These are phyloP conservation scores for Penicillium parvum DNA, from an alignment of 495 filamentous ascomycete species.

Conservation along the genomic window DNA sequence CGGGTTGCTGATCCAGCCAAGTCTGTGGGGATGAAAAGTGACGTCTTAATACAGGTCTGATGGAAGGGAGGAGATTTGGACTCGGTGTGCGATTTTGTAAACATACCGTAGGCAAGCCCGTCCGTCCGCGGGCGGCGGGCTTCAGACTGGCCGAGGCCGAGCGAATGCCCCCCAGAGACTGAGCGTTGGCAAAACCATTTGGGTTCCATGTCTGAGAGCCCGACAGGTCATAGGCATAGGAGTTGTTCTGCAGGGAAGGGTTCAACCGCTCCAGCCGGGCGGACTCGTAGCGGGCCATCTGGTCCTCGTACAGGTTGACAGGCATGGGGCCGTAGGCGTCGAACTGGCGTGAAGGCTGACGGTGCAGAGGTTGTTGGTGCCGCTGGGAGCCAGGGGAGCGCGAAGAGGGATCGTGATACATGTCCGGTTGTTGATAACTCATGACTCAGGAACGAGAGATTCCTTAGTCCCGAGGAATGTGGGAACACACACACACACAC, in stretches of 20 bases:
- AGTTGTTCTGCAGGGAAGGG: constrained; percentile 46
- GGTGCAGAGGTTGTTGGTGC: constrained; percentile 61
- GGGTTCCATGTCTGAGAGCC: constrained; percentile 67
- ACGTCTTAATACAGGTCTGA: no score
- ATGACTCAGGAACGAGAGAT: constrained; percentile 33
- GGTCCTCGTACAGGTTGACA: constrained; percentile 61
- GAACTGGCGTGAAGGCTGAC: constrained; percentile 65
- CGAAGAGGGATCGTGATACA: constrained; percentile 58
- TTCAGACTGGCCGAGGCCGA: constrained; percentile 55
- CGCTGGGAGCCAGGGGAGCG: constrained; percentile 59
- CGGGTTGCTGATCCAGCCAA: constrained; percentile 58
- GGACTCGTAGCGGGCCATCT: constrained; percentile 55
- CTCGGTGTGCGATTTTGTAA: no score
- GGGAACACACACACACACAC: constrained; percentile 26
- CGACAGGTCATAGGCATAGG: constrained; percentile 57
- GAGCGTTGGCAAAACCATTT: constrained; percentile 49
- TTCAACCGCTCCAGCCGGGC: constrained; percentile 58
- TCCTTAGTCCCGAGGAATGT: constrained; percentile 39
- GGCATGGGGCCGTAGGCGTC: constrained; percentile 60
- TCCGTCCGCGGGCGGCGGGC: constrained; percentile 48
- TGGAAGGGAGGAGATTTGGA: no score
- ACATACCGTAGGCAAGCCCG: constrained; percentile 58
- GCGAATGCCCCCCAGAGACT: constrained; percentile 50
- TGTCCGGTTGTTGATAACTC: constrained; percentile 59
- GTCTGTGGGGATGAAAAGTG: constrained; percentile 39